Base-by-base conservation (phyloP, 1,139 yeast genomes). In the Petasospora fabianii region DNA sequence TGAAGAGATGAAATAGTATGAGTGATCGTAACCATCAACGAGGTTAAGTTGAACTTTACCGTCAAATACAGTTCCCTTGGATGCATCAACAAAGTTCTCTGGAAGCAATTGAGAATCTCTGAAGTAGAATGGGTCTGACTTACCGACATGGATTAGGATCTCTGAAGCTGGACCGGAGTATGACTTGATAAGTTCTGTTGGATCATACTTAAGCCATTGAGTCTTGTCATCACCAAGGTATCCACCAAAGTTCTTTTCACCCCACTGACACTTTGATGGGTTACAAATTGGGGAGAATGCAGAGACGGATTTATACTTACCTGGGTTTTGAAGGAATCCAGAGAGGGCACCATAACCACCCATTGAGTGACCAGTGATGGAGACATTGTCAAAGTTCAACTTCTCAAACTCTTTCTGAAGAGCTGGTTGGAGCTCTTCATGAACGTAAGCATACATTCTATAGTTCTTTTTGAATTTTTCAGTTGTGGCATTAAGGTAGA, bases 281-380 rank as follows among this genome's bases (percentile, higher is more conserved):
- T 87, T 85, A 33, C 78, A 65, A 50, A 92, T 85, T 41, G 98
- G 97, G 0, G 97, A 78, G 66, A 92, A 92, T 0, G 97, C 97
- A 46, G 90, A 78, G 27, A 85, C 94, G 2, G 95, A 80, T 60
- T 76, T 77, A 69, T 84, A 92, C 55, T 69, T 69, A 4, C 80
- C 84, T 1, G 92, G 87, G 59, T 84, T 79, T 49, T 71, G 75
- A 41, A 92, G 66, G 59, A 77, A 90, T 13, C 95, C 80, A 41
- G 83, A 68, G 45, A 92, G 65, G 0, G 98, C 96, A 39, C 98
- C 98, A 60, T 75, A 87, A 0, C 98, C 98, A 35, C 98, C 98
- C 97, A 92, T 92, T 3, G 98, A 92, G 61, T 92, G 97, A 32
- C 97, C 97, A 10, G 94, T 80, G 48, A 92, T 79, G 20, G 92